Evolutionary conservation across 2,329 filamentous ascomycete species (phyloP).

Genomic region (Corynespora cassiicola): DNA sequence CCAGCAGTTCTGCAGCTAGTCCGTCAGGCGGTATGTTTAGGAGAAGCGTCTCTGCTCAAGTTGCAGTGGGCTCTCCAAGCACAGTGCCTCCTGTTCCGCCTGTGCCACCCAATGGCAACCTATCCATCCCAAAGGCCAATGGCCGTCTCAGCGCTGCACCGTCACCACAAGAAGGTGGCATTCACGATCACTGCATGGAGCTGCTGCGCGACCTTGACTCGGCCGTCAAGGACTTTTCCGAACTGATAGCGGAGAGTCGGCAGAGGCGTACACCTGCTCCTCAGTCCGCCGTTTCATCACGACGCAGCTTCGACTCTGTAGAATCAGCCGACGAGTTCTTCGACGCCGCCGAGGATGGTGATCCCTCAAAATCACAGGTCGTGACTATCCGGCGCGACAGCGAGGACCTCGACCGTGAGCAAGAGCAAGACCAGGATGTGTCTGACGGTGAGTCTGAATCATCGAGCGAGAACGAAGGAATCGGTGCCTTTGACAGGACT

Average conservation of each 20-base stretch:
- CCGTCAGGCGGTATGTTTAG: conserved; percentile 51
- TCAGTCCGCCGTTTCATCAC: conserved; percentile 47
- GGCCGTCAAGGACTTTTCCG: conserved; percentile 82
- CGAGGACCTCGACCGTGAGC: conserved; percentile 57
- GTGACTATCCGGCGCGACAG: conserved; percentile 75
- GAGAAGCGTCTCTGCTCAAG: conserved; percentile 61
- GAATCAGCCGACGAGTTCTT: conserved; percentile 87
- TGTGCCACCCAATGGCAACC: conserved; percentile 39
- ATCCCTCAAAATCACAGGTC: conserved; percentile 63
- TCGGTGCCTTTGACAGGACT: conserved; percentile 47
- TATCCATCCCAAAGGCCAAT: conserved; percentile 45
- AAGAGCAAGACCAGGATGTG: conserved; percentile 52
- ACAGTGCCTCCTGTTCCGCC: conserved; percentile 42
- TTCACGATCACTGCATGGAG: conserved; percentile 83
- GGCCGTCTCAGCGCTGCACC: conserved; percentile 40
- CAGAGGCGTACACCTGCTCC: conserved; percentile 69
- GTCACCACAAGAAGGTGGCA: conserved; percentile 62
- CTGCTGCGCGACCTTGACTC: conserved; percentile 85
- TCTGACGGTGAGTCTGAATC: conserved; percentile 67
- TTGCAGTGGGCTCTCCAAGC: conserved; percentile 55
- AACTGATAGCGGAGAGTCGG: conserved; percentile 79
- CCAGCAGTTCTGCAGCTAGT: conserved; percentile 60
- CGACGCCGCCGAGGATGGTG: conserved; percentile 74
- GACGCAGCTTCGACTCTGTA: conserved; percentile 80
- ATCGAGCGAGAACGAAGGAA: conserved; percentile 63